Percentiles rank a stretch among this genome's conserved stretches.
Evolutionary conservation across 1,284 basidiomycete genomes (phyloP).

Genomic region (Ustilago loliicola): DNA sequence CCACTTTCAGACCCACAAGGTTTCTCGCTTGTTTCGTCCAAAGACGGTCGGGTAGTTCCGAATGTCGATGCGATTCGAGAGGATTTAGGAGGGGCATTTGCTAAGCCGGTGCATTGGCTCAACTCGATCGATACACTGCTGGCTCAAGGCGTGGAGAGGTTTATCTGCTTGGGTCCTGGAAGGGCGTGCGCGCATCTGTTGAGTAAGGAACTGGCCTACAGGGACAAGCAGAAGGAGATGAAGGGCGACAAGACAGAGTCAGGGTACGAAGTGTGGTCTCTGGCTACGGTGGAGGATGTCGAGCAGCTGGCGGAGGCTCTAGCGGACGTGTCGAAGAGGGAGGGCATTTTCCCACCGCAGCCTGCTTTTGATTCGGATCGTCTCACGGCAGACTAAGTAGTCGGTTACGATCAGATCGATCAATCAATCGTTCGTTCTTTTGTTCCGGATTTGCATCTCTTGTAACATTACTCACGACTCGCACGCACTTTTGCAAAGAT

Average conservation of each 20-base stretch:
- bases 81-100: slow-evolving; percentile 58
- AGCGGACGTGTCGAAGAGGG: slow-evolving; percentile 22
- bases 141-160: slow-evolving; percentile 62
- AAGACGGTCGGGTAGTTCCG: slow-evolving; percentile 47
- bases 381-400: slow-evolving; percentile 28
- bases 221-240: slow-evolving; percentile 40
- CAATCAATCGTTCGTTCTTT: background rate
- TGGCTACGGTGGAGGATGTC: slow-evolving; percentile 64
- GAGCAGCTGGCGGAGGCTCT: slow-evolving; percentile 50
- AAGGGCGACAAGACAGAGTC: slow-evolving; percentile 18
- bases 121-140: slow-evolving; percentile 59
- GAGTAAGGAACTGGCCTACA: slow-evolving; percentile 65
- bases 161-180: slow-evolving; percentile 68
- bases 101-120: slow-evolving; percentile 62
- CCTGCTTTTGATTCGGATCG: slow-evolving; percentile 28
- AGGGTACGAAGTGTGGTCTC: slow-evolving; percentile 63
- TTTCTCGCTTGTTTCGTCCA: slow-evolving; percentile 56
- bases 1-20: slow-evolving; percentile 55
- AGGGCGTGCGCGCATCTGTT: slow-evolving; percentile 67
- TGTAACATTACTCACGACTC: slow-evolving; percentile 2
- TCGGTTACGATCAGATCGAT: background rate
- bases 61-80: slow-evolving; percentile 46
- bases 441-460: background rate
- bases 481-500: slow-evolving; percentile 5
- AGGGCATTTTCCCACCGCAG: slow-evolving; percentile 24